Evolutionary conservation across 139 green algal genomes (phyloP).

Genomic region (Chlamydomonas asymmetrica): DNA sequence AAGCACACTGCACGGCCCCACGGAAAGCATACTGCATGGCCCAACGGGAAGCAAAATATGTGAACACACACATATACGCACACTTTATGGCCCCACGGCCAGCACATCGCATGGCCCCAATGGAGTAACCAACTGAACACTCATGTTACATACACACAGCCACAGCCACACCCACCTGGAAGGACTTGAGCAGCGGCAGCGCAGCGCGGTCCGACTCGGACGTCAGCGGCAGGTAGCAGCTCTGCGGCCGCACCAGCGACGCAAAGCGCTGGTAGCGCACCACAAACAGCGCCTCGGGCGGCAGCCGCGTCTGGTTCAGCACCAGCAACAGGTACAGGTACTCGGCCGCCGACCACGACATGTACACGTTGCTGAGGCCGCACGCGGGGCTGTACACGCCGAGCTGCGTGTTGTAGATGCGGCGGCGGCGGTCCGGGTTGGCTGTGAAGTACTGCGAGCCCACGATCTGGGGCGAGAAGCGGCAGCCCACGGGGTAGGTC

Average conservation of each 20-base stretch:
- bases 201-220: slow-evolving; percentile 52
- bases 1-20: too few species aligned
- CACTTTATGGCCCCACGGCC: too few species aligned
- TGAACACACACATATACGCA: too few species aligned
- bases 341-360: slow-evolving; percentile 77
- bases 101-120: too few species aligned
- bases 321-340: slow-evolving; percentile 85
- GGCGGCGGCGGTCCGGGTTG: slow-evolving; percentile 79
- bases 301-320: slow-evolving; percentile 64
- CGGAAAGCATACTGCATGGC: too few species aligned
- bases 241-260: slow-evolving; percentile 40
- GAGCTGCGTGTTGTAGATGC: slow-evolving; percentile 65
- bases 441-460: slow-evolving; percentile 61
- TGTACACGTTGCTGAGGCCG: slow-evolving; percentile 47
- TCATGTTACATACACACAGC: too few species aligned
- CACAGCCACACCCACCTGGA: too few species aligned
- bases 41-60: too few species aligned
- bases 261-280: slow-evolving; percentile 62
- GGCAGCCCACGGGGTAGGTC: slow-evolving; percentile 86
- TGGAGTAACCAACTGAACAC: too few species aligned
- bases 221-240: slow-evolving; percentile 70
- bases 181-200: slow-evolving; percentile 71
- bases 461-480: slow-evolving; percentile 64
- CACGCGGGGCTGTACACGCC: slow-evolving; percentile 45
- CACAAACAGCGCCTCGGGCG: slow-evolving; percentile 76